Conservation (phyloP, 2,329 filamentous ascomycete genomes). For the Fusarium anthophilum region DNA sequence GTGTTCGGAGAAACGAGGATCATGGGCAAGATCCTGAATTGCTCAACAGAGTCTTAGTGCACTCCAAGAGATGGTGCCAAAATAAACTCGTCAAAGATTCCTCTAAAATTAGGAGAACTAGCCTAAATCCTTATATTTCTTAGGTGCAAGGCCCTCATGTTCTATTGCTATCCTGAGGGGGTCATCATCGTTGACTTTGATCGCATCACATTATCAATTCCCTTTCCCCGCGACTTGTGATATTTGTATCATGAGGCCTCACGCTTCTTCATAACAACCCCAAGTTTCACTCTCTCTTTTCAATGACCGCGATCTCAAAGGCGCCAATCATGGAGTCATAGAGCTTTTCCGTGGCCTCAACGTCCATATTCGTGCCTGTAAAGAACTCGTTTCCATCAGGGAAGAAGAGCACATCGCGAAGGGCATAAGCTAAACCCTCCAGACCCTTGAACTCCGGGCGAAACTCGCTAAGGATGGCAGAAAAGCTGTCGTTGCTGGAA, state of each 20-base stretch:
- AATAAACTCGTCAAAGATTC: neutral
- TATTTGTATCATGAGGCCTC: rapidly evolving
- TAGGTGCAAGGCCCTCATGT: rapidly evolving
- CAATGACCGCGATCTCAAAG: neutral
- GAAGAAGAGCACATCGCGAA: neutral
- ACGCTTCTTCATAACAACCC: rapidly evolving
- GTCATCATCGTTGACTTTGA: neutral
- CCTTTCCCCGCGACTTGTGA: rapidly evolving
- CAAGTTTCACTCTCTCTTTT: rapidly evolving
- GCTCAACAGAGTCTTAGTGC: neutral
- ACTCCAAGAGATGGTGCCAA: rapidly evolving
- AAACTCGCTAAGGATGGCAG: neutral
- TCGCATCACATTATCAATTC: rapidly evolving
- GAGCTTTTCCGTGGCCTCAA: neutral
- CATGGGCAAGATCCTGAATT: neutral
- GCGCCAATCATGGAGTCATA: neutral
- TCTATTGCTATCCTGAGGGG: rapidly evolving
- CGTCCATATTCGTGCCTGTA: neutral
- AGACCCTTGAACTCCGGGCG: neutral
- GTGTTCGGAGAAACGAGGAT: neutral
- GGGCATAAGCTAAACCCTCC: neutral
- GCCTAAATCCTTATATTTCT: rapidly evolving
- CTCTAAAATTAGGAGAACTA: neutral
- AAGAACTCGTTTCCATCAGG: neutral
- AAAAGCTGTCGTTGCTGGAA: neutral